phyloP scores from a whole-genome alignment of 1,284 basidiomycete species.

The Microstroma glucosiphilum region DNA sequence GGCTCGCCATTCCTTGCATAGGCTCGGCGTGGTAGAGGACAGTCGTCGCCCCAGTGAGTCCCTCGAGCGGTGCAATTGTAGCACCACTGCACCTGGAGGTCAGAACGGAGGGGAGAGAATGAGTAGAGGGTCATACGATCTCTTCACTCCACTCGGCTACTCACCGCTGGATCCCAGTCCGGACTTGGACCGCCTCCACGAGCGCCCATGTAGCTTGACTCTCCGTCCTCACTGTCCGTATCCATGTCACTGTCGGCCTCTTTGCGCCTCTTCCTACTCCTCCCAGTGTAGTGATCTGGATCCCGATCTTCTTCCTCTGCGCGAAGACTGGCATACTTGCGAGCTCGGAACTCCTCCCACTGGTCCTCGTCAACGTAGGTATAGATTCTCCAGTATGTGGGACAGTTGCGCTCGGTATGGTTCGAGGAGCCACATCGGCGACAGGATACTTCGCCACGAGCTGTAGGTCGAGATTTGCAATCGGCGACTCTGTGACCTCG shows the following conservation, averaged over 20 bases:
- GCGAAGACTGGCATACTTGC: constrained; percentile 8
- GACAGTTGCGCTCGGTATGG: constrained; percentile 74
- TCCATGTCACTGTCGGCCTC: constrained; percentile 8
- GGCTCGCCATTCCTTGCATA: constrained; percentile 57
- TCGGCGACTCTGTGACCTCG: constrained; percentile 73
- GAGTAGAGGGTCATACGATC: no score
- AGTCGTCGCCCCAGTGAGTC: constrained; percentile 79
- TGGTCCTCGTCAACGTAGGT: constrained; percentile 64
- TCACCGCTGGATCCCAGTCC: constrained; percentile 24
- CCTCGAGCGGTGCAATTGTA: constrained; percentile 76
- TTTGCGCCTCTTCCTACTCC: neutral
- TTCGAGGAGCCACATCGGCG: constrained; percentile 66
- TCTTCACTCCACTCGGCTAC: no score
- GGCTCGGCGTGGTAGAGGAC: constrained; percentile 58
- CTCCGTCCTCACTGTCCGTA: constrained; percentile 16
- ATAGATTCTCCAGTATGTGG: constrained; percentile 79
- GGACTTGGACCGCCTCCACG: neutral
- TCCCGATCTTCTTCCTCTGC: no score
- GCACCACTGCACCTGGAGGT: constrained; percentile 68
- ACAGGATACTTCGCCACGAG: constrained; percentile 57
- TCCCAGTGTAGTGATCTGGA: no score
- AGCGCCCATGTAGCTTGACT: neutral
- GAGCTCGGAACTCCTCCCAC: constrained; percentile 47
- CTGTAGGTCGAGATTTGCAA: constrained; percentile 53
- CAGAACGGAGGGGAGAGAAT: no score